These are phyloP conservation scores for Phytopythium ostracodes DNA, from an alignment of 352 stramenopile species.

Conservation along the genomic window DNA sequence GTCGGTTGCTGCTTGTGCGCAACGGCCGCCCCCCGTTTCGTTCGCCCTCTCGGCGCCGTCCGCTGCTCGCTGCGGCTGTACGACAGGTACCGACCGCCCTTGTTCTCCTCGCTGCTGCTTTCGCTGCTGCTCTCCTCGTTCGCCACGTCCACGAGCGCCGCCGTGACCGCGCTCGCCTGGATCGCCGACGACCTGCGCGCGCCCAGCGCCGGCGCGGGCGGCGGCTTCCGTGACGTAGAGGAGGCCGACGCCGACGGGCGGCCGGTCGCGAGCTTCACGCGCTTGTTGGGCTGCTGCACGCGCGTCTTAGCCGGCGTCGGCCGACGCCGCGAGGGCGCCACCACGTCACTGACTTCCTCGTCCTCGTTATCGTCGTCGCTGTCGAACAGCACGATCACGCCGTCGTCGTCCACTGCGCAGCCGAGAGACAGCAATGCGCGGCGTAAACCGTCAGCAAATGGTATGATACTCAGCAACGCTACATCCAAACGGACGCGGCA, in stretches of 20 bases:
- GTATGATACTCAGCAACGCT: background rate
- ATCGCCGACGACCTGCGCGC: background rate
- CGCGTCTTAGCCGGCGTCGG: background rate
- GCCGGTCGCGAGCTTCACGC: background rate
- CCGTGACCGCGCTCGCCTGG: constrained; percentile 7
- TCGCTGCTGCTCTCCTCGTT: constrained; percentile 8
- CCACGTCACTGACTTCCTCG: background rate
- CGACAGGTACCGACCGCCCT: background rate
- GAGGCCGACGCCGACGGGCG: background rate
- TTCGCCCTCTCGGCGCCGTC: background rate
- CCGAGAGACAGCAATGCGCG: background rate
- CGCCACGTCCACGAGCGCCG: constrained; percentile 3
- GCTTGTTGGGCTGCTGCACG: background rate
- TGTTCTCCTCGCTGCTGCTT: background rate
- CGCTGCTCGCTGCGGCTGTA: background rate
- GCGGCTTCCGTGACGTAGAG: too few relatives aligned
- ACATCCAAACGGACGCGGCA: background rate
- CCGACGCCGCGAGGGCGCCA: background rate
- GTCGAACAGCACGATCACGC: constrained; percentile 5
- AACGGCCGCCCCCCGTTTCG: background rate
- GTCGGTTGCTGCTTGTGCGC: background rate
- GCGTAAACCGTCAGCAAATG: background rate
- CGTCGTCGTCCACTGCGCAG: constrained; percentile 5
- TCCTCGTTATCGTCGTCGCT: constrained; percentile 3
- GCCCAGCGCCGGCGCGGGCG: too few relatives aligned